A percentile compares a stretch with the other conserved stretches of the same genome.
Evolutionary conservation across 768 basidiomycete species (phyloP).

Genomic region (Hypsizygus marmoreus): DNA sequence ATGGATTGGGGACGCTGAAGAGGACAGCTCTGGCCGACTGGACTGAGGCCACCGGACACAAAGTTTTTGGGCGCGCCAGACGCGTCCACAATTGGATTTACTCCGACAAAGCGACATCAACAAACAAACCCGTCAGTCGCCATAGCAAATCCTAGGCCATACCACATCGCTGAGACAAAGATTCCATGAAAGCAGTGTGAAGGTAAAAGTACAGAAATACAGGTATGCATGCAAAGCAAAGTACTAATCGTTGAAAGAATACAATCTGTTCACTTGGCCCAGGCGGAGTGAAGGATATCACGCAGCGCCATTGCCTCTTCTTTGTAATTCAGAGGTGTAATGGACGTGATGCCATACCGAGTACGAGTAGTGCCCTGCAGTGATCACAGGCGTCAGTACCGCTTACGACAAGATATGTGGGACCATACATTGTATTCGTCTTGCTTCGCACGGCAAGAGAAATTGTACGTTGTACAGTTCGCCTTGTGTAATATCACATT

Average conservation of each 20-base stretch:
- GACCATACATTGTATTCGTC: slow-evolving; percentile 79
- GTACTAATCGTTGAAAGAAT: too few relatives aligned
- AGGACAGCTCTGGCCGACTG: background rate
- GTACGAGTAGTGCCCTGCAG: slow-evolving; percentile 77
- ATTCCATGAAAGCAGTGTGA: slow-evolving; percentile 1
- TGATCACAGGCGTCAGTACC: background rate
- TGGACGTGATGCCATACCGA: slow-evolving; percentile 78
- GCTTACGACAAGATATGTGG: background rate
- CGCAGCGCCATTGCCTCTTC: slow-evolving; percentile 63
- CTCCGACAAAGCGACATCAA: slow-evolving; percentile 15
- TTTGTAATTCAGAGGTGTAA: slow-evolving; percentile 65
- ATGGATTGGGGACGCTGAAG: slow-evolving; percentile 11
- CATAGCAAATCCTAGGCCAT: slow-evolving; percentile 11
- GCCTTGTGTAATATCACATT: slow-evolving; percentile 62
- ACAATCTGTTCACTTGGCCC: slow-evolving; percentile 42
- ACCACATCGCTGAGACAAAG: background rate
- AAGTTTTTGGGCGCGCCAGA: slow-evolving; percentile 18
- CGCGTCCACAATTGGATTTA: slow-evolving; percentile 29
- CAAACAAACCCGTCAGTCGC: slow-evolving; percentile 12
- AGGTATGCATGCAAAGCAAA: background rate
- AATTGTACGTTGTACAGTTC: slow-evolving; percentile 73
- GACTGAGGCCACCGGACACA: background rate
- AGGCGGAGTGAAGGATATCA: slow-evolving; percentile 60
- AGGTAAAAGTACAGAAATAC: slow-evolving; percentile 6
- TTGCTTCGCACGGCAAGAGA: slow-evolving; percentile 83